Conservation (phyloP, 208 protist genomes). For the Wallacemonas sp. region DNA sequence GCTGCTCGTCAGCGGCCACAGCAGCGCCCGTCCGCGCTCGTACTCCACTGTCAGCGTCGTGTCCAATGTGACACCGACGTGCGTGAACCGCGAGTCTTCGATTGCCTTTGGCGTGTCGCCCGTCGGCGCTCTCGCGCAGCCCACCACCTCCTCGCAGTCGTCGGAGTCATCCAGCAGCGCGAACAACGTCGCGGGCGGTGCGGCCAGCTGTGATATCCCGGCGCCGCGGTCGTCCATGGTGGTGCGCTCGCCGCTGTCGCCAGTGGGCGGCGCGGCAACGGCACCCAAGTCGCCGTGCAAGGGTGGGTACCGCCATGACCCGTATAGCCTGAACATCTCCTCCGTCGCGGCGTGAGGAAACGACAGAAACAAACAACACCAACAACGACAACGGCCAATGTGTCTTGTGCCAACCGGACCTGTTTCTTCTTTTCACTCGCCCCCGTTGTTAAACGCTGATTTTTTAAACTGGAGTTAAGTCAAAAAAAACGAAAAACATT, state of each 20-base stretch:
- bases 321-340: slow-evolving; percentile 6
- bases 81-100: slow-evolving; percentile 2
- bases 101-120: background rate
- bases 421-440: slow-evolving; percentile 1
- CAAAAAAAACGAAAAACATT: background rate
- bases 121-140: background rate
- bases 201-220: background rate
- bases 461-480: too few relatives aligned
- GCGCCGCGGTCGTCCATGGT: slow-evolving; percentile 1
- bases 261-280: background rate
- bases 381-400: background rate
- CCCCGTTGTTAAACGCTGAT: too few relatives aligned
- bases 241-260: background rate
- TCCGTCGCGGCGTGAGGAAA: background rate
- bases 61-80: background rate
- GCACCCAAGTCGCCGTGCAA: slow-evolving; percentile 7
- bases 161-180: background rate
- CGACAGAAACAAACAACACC: slow-evolving; percentile 9
- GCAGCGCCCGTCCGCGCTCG: background rate
- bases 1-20: background rate
- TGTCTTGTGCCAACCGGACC: background rate
- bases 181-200: background rate
- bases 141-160: background rate
- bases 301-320: slow-evolving; percentile 10
- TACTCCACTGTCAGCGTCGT: slow-evolving; percentile 4